Percentiles rank a stretch among this genome's conserved stretches.
Evolutionary conservation across 495 filamentous ascomycete species (phyloP).

Genomic region (Cudoniella acicularis): DNA sequence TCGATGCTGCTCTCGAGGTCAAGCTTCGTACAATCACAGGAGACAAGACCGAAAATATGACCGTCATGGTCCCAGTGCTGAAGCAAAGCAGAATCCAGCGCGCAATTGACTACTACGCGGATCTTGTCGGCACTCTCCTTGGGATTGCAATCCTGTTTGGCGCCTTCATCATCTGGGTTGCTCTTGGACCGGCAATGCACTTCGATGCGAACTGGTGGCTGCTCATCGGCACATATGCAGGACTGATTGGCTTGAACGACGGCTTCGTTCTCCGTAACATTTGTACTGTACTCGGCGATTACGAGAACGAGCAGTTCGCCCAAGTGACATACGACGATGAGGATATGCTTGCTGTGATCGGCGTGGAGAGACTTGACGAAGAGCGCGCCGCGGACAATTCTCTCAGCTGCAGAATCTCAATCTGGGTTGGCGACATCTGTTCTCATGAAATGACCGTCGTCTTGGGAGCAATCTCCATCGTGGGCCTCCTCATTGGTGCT

Average conservation of each 20-base stretch:
- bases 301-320: conserved; percentile 19
- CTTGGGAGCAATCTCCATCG: conserved; percentile 26
- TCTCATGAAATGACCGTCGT: conserved; percentile 33
- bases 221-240: conserved; percentile 39
- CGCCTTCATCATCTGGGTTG: conserved; percentile 32
- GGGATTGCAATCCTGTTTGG: conserved; percentile 31
- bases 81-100: conserved; percentile 29
- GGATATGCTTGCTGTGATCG: conserved; percentile 17
- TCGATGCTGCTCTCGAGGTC: conserved; percentile 33
- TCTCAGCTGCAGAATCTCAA: conserved; percentile 28
- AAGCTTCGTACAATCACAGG: conserved; percentile 27
- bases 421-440: conserved; percentile 26
- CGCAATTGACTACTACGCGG: conserved; percentile 36
- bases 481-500: conserved; percentile 31
- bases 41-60: conserved; percentile 22
- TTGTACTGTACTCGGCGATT: conserved; percentile 27
- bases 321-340: conserved; percentile 19
- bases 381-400: conserved; percentile 16
- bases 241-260: conserved; percentile 37
- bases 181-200: conserved; percentile 28
- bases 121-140: conserved; percentile 34
- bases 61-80: conserved; percentile 18
- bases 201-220: conserved; percentile 39
- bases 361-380: conserved; percentile 12
- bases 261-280: conserved; percentile 40